phyloP scores from a whole-genome alignment of 2,329 filamentous ascomycete species.

The Alternaria consortialis region DNA sequence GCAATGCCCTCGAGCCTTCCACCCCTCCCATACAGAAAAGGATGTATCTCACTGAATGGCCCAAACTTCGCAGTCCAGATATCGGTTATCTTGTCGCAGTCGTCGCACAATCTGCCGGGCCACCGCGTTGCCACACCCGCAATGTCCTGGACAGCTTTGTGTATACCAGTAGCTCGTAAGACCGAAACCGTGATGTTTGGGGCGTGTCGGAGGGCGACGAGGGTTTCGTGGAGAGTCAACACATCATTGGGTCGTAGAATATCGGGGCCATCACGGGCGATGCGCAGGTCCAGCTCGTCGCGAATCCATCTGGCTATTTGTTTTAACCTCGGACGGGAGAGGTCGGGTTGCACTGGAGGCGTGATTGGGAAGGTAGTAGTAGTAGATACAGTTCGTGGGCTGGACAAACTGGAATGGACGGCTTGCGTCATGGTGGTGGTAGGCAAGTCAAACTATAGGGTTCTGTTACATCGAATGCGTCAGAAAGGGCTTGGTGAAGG shows the following conservation, averaged over 20 bases:
- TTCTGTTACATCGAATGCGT: background rate
- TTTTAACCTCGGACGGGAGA: slow-evolving; percentile 46
- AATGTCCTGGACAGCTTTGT: slow-evolving; percentile 55
- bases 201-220: slow-evolving; percentile 37
- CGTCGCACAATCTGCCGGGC: slow-evolving; percentile 56
- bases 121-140: slow-evolving; percentile 58
- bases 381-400: slow-evolving; percentile 9
- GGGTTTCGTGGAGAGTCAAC: slow-evolving; percentile 55
- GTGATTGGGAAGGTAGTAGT: slow-evolving; percentile 3
- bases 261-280: slow-evolving; percentile 57
- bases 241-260: slow-evolving; percentile 55
- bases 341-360: slow-evolving; percentile 19
- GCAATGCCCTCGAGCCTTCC: slow-evolving; percentile 56
- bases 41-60: slow-evolving; percentile 48
- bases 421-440: background rate
- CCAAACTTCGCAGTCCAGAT: slow-evolving; percentile 53
- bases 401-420: background rate
- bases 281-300: slow-evolving; percentile 56
- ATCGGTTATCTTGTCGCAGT: slow-evolving; percentile 54
- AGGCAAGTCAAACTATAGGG: background rate
- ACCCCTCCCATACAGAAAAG: slow-evolving; percentile 55
- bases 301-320: slow-evolving; percentile 56
- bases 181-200: slow-evolving; percentile 43
- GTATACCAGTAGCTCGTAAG: slow-evolving; percentile 57
- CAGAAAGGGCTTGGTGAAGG: background rate